phyloP scores from a whole-genome alignment of 345 rosid genomes.

The Lumnitzera racemosa region DNA sequence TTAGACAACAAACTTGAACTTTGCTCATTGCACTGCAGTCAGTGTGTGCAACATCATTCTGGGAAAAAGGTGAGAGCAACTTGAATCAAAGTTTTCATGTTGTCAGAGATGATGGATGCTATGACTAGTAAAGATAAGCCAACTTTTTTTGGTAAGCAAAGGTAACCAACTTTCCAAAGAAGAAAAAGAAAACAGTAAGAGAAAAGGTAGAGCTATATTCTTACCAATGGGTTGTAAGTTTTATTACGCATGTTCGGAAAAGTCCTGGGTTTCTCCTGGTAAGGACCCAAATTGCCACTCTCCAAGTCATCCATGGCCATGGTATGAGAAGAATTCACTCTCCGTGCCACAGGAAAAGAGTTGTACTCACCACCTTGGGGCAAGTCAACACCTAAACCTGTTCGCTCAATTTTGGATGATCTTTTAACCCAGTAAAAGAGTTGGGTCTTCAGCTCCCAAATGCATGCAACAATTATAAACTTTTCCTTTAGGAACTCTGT shows the following conservation, averaged over 20 bases:
- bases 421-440: constrained; percentile 5
- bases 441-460: not conserved
- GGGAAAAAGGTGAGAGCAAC: no score
- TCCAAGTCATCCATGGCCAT: constrained; percentile 90
- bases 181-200: not conserved
- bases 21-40: not conserved
- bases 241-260: constrained; percentile 89
- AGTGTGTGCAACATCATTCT: no score
- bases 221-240: constrained; percentile 68
- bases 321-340: constrained; percentile 44
- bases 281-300: constrained; percentile 65
- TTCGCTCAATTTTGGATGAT: constrained; percentile 29
- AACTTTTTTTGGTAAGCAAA: not conserved
- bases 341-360: constrained; percentile 25
- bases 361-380: constrained; percentile 30
- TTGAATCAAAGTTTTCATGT: not conserved
- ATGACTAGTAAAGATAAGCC: not conserved
- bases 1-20: not conserved
- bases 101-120: not conserved
- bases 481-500: no score
- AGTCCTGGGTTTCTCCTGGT: constrained; percentile 69
- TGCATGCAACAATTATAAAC: no score
- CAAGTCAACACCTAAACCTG: constrained; percentile 38
- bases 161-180: not conserved
- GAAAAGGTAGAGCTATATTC: not conserved